phyloP scores from a whole-genome alignment of 2,329 filamentous ascomycete genomes.

The Diplodia intermedia region DNA sequence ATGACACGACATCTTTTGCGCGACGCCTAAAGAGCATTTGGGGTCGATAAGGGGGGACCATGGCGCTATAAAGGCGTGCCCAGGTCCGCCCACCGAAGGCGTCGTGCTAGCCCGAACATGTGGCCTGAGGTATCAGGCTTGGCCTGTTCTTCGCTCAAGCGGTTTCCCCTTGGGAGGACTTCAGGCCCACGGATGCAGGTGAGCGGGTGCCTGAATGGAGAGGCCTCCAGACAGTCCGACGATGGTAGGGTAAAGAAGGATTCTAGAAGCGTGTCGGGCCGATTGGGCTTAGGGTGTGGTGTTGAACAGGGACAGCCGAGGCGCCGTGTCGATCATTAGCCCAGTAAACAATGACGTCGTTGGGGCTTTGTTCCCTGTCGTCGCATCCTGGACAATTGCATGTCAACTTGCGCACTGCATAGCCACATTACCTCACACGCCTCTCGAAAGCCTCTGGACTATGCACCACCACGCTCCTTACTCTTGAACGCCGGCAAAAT shows the following conservation, averaged over 20 bases:
- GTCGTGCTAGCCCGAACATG: not conserved
- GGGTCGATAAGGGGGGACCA: not conserved
- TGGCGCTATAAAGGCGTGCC: not conserved
- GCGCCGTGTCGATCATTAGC: constrained; percentile 7
- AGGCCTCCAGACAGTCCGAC: not conserved
- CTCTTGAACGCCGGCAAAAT: not conserved
- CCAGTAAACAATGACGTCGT: constrained; percentile 12
- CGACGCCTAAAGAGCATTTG: not conserved
- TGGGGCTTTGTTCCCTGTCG: not conserved
- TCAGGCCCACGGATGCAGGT: not conserved
- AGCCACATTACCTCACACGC: not conserved
- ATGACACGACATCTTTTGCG: no score
- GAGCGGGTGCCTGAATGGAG: not conserved
- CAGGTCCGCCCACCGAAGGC: no score
- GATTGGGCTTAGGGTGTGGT: not conserved
- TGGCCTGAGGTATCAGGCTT: not conserved
- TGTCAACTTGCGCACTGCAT: not conserved
- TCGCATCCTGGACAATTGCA: constrained; percentile 8
- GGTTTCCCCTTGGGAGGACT: not conserved
- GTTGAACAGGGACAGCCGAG: constrained; percentile 15
- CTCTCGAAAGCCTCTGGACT: not conserved
- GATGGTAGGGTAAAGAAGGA: not conserved
- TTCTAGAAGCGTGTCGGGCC: not conserved
- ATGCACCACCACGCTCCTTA: not conserved
- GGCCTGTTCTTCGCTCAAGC: not conserved